A percentile compares a stretch with the other conserved stretches of the same genome.
Evolutionary conservation across 75 land plant genomes (phyloP).

Genomic region (Cryptomeria japonica): DNA sequence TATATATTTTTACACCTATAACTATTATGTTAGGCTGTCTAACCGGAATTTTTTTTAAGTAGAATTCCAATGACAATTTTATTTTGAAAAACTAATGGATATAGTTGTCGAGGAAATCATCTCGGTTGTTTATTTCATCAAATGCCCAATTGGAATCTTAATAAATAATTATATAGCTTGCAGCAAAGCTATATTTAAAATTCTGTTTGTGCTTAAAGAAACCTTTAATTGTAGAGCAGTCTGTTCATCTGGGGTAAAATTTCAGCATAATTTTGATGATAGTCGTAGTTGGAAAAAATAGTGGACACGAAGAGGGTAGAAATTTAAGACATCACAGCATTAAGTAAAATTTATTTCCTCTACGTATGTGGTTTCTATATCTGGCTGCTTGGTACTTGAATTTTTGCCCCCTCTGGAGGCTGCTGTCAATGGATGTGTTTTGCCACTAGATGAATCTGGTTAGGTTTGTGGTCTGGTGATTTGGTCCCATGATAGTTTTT

Average conservation of each 20-base stretch:
- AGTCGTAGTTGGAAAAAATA: neutral
- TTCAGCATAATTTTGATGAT: too few relatives aligned
- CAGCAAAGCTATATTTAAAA: neutral
- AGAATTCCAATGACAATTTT: neutral
- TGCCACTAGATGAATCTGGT: too few relatives aligned
- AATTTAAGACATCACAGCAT: neutral
- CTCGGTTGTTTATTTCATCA: neutral
- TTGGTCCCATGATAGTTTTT: too few relatives aligned
- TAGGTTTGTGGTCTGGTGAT: too few relatives aligned
- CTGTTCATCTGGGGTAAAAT: neutral
- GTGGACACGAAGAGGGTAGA: neutral
- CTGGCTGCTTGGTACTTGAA: too few relatives aligned
- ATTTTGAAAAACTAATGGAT: neutral
- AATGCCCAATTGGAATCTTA: neutral
- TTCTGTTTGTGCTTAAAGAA: neutral
- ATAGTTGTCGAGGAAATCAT: neutral
- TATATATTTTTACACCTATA: neutral
- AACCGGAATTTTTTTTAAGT: neutral
- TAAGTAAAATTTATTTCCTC: neutral
- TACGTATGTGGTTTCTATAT: too few relatives aligned
- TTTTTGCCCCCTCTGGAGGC: too few relatives aligned
- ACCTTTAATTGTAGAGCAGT: neutral
- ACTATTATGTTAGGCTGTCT: neutral
- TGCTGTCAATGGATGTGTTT: too few relatives aligned
- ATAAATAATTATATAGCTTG: neutral